Percentiles rank a stretch among this genome's conserved stretches.
Conservation (phyloP, 495 filamentous ascomycete genomes). For the Hypoxylon trugodes region DNA sequence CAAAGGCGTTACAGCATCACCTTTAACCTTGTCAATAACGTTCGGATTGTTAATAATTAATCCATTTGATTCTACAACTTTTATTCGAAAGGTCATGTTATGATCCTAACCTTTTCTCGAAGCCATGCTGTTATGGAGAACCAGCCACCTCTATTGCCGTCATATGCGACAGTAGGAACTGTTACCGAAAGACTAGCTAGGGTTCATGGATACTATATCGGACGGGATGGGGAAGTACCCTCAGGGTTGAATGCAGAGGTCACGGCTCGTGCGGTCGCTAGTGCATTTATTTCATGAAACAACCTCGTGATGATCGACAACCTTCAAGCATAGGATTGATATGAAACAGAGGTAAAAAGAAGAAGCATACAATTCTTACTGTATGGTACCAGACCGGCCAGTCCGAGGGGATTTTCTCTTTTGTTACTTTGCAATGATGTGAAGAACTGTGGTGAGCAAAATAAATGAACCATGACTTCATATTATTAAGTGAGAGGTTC, state of each 20-base stretch:
- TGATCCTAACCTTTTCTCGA: constrained; percentile 17
- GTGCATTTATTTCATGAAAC: constrained; percentile 36
- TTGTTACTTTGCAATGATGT: too few relatives aligned
- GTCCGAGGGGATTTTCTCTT: too few relatives aligned
- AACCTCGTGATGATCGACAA: constrained; percentile 31
- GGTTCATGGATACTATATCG: constrained; percentile 9
- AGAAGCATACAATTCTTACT: constrained; percentile 2
- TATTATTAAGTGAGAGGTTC: too few relatives aligned
- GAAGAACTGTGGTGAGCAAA: too few relatives aligned
- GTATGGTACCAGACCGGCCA: too few relatives aligned
- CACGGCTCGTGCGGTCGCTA: constrained; percentile 10
- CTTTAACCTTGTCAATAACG: constrained; percentile 30
- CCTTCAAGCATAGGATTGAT: constrained; percentile 25
- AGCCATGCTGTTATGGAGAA: neutral
- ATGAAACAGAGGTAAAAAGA: constrained; percentile 32
- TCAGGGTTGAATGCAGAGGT: neutral
- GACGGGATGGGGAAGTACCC: neutral
- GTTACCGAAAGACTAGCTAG: neutral
- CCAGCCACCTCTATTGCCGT: neutral
- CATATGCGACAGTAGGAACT: neutral
- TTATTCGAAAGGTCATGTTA: constrained; percentile 8
- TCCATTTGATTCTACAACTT: neutral
- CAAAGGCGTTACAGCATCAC: constrained; percentile 14
- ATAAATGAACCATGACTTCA: too few relatives aligned
- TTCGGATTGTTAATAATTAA: constrained; percentile 18